These are phyloP conservation scores for Ustulina deusta DNA, from an alignment of 2,329 filamentous ascomycete genomes.

Conservation along the genomic window DNA sequence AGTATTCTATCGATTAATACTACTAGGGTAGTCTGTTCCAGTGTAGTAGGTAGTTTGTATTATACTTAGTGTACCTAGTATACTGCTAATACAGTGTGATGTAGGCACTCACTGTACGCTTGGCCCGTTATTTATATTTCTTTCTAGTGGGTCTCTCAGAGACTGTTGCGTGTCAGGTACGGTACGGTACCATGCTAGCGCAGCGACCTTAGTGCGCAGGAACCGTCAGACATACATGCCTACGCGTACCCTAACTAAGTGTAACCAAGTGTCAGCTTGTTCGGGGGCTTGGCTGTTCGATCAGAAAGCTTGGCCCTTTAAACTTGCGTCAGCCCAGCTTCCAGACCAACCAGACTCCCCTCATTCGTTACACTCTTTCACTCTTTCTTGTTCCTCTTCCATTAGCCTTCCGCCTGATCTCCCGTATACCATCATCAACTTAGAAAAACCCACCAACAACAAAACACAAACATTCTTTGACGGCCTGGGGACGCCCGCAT, in stretches of 20 bases:
- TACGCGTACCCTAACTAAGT: not conserved
- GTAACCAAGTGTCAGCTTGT: not conserved
- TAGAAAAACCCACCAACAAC: not conserved
- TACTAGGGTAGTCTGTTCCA: too few species aligned
- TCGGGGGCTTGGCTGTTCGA: conserved; percentile 16
- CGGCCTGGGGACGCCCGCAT: conserved; percentile 5
- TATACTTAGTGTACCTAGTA: too few species aligned
- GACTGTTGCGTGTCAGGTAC: conserved; percentile 3
- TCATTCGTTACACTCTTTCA: conserved; percentile 14
- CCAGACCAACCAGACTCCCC: conserved; percentile 9
- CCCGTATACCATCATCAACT: not conserved
- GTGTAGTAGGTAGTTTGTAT: too few species aligned
- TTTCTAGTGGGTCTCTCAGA: not conserved
- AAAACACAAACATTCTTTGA: conserved; percentile 31
- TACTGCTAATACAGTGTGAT: conserved; percentile 3
- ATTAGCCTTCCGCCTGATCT: not conserved
- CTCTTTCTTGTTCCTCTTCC: conserved; percentile 3
- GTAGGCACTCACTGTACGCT: not conserved
- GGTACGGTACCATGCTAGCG: not conserved
- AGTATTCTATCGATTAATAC: too few species aligned
- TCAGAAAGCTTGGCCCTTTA: conserved; percentile 38
- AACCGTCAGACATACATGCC: too few species aligned
- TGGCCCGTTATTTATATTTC: conserved; percentile 8
- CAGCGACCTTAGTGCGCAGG: not conserved
- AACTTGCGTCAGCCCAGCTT: conserved; percentile 36